Evolutionary conservation across 2,329 filamentous ascomycete genomes (phyloP).

Genomic region (Neonectria coccinea): DNA sequence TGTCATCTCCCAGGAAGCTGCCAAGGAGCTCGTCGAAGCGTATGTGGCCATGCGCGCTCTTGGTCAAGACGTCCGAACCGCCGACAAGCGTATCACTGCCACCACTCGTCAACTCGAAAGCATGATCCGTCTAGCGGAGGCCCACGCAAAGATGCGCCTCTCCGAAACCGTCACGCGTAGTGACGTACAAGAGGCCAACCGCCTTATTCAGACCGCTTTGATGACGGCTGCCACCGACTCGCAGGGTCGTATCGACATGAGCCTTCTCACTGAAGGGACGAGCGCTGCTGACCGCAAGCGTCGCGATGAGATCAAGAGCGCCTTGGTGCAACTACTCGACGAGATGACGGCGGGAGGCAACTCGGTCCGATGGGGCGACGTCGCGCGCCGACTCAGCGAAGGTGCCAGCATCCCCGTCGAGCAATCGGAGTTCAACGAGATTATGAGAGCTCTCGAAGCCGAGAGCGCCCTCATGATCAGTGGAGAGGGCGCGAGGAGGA

Average conservation of each 20-base stretch:
- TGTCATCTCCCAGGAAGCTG: constrained; percentile 80
- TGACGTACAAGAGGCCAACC: constrained; percentile 91
- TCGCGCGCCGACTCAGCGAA: constrained; percentile 79
- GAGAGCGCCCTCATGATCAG: constrained; percentile 84
- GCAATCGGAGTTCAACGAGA: constrained; percentile 83
- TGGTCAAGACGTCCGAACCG: constrained; percentile 85
- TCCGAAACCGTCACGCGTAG: constrained; percentile 77
- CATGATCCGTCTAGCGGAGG: constrained; percentile 97
- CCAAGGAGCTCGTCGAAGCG: constrained; percentile 83
- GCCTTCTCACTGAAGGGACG: constrained; percentile 92
- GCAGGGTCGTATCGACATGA: constrained; percentile 96
- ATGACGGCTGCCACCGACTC: constrained; percentile 98
- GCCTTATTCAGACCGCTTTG: constrained; percentile 91
- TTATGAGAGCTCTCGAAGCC: constrained; percentile 81
- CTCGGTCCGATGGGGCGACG: constrained; percentile 81
- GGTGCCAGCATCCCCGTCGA: constrained; percentile 79
- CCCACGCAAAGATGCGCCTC: constrained; percentile 97
- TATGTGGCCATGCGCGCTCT: constrained; percentile 97
- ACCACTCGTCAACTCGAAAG: constrained; percentile 97
- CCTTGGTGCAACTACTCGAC: constrained; percentile 79
- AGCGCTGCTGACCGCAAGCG: constrained; percentile 86
- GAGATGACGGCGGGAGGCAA: constrained; percentile 79
- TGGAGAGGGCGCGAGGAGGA: constrained; percentile 87
- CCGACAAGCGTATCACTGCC: constrained; percentile 96
- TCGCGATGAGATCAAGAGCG: constrained; percentile 85